A percentile compares a stretch with the other conserved stretches of the same genome.
Conservation (phyloP, 1,139 yeast genomes). For the Sugiyamaella novakii region DNA sequence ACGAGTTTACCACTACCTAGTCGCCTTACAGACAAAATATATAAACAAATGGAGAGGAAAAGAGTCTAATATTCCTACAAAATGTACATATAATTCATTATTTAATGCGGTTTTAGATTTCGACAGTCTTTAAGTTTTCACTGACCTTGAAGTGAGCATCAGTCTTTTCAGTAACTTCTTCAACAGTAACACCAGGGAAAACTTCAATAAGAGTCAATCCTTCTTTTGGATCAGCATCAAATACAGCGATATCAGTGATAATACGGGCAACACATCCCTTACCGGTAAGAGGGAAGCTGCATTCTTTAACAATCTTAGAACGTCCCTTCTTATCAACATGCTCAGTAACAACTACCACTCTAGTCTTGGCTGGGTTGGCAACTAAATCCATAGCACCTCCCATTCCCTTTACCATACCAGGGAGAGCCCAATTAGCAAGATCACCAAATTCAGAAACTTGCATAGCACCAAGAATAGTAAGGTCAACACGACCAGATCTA, state of each 20-base stretch:
- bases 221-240: slow-evolving; percentile 46
- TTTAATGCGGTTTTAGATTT: no score
- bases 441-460: slow-evolving; percentile 54
- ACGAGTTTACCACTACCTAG: no score
- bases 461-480: slow-evolving; percentile 53
- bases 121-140: slow-evolving; percentile 33
- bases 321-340: slow-evolving; percentile 52
- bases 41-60: no score
- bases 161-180: slow-evolving; percentile 47
- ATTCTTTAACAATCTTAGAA: slow-evolving; percentile 50
- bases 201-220: slow-evolving; percentile 49
- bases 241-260: slow-evolving; percentile 55
- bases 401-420: slow-evolving; percentile 56
- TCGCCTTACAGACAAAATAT: no score
- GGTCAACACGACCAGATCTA: slow-evolving; percentile 50
- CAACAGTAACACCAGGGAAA: slow-evolving; percentile 46
- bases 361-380: slow-evolving; percentile 50
- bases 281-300: slow-evolving; percentile 54
- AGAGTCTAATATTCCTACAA: no score
- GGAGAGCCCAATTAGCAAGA: slow-evolving; percentile 56
- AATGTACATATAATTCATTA: no score
- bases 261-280: slow-evolving; percentile 49
- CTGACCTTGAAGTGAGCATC: slow-evolving; percentile 48
- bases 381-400: slow-evolving; percentile 62
- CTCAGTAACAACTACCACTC: slow-evolving; percentile 54